Conservation (phyloP, 495 filamentous ascomycete genomes). For the Xylona heveae region DNA sequence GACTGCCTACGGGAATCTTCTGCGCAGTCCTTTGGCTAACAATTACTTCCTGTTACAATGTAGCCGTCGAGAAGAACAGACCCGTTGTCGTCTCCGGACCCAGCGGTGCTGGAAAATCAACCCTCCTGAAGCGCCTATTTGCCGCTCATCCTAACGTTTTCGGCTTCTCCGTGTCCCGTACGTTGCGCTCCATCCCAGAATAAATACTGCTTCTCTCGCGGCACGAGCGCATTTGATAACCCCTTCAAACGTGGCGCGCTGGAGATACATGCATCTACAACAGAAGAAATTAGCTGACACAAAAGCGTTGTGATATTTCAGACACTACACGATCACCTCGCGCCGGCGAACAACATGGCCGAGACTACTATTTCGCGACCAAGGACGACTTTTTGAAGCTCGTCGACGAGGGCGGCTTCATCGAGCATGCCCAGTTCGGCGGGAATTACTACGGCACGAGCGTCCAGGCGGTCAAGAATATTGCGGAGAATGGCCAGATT, state of each 20-base stretch:
- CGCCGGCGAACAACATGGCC: slow-evolving; percentile 49
- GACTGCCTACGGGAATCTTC: no score
- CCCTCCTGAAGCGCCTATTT: slow-evolving; percentile 56
- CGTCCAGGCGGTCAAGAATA: slow-evolving; percentile 50
- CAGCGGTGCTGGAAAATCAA: slow-evolving; percentile 72
- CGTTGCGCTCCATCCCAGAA: no score
- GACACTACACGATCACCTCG: slow-evolving; percentile 67
- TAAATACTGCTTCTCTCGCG: no score
- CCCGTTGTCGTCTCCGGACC: slow-evolving; percentile 80
- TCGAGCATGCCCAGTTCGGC: slow-evolving; percentile 79
- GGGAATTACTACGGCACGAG: slow-evolving; percentile 78
- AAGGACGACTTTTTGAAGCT: slow-evolving; percentile 48
- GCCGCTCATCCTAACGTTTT: slow-evolving; percentile 49
- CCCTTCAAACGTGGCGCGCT: no score
- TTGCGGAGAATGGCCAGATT: slow-evolving; percentile 41
- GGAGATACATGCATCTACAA: no score
- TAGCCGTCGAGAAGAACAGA: slow-evolving; percentile 10
- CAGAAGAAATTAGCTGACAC: no score
- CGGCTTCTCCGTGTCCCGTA: slow-evolving; percentile 54
- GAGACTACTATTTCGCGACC: slow-evolving; percentile 64
- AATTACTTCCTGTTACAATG: no score
- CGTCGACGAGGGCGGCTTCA: slow-evolving; percentile 49
- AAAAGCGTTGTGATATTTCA: no score
- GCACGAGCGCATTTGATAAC: no score
- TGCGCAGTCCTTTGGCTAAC: no score